A percentile compares a stretch with the other conserved stretches of the same genome.
Evolutionary conservation across 2,329 filamentous ascomycete genomes (phyloP).

Genomic region (Microsporum audouinii): DNA sequence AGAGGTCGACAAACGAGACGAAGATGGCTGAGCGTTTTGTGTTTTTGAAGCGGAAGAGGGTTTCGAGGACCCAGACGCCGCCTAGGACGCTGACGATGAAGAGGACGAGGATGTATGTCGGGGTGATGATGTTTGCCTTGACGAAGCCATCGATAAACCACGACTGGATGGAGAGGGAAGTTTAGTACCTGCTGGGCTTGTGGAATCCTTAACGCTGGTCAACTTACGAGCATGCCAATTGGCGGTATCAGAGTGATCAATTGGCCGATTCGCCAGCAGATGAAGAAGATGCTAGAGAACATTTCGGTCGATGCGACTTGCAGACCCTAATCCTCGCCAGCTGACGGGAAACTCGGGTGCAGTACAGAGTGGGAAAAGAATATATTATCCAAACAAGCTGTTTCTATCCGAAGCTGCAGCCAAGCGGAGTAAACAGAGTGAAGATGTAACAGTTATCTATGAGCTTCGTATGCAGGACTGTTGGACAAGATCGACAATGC

Average conservation of each 20-base stretch:
- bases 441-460: background rate
- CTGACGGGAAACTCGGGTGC: background rate
- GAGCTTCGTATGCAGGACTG: background rate
- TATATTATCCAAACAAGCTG: background rate
- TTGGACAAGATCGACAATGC: constrained; percentile 1
- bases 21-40: constrained; percentile 49
- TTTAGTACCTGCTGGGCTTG: background rate
- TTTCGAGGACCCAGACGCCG: constrained; percentile 50
- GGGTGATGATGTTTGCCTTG: constrained; percentile 46
- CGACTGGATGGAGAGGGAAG: constrained; percentile 24
- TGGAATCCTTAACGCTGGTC: background rate
- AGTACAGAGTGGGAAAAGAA: background rate
- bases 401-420: background rate
- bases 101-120: constrained; percentile 49
- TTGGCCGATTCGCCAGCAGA: constrained; percentile 50
- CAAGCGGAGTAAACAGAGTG: background rate
- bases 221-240: constrained; percentile 48
- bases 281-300: constrained; percentile 48
- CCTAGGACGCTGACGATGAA: constrained; percentile 55
- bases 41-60: constrained; percentile 47
- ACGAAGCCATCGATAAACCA: constrained; percentile 53
- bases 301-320: constrained; percentile 32
- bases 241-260: constrained; percentile 52
- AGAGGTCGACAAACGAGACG: constrained; percentile 50
- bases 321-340: constrained; percentile 22